These are phyloP conservation scores for Ilex asprella DNA, from an alignment of 257 asterid genomes.

Conservation along the genomic window DNA sequence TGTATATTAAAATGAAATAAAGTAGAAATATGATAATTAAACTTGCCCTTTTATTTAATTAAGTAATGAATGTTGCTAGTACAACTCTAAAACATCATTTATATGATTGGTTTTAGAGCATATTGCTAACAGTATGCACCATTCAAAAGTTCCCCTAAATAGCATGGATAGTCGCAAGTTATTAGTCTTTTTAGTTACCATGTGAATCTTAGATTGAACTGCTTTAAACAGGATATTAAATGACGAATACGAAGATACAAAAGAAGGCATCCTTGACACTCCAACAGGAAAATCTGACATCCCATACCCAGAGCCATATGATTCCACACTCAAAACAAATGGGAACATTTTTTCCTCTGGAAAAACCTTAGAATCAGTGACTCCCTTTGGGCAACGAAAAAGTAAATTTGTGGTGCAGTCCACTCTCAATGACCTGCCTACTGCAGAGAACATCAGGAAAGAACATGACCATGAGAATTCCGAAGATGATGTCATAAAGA, in stretches of 20 bases:
- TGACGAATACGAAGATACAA: constrained; percentile 45
- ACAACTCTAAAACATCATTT: no score
- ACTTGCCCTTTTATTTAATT: no score
- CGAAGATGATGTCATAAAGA: constrained; percentile 76
- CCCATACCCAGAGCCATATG: constrained; percentile 28
- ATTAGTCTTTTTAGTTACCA: no score
- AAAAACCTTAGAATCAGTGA: constrained; percentile 54
- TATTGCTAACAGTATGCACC: no score
- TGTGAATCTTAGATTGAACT: no score
- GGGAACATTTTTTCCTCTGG: constrained; percentile 49
- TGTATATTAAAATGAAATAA: no score
- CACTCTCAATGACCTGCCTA: constrained; percentile 51
- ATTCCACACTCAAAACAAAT: constrained; percentile 44
- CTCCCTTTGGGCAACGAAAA: constrained; percentile 86
- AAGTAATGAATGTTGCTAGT: no score
- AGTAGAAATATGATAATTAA: no score
- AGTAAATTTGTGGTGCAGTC: constrained; percentile 73
- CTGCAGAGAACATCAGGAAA: constrained; percentile 31
- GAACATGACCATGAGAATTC: constrained; percentile 38
- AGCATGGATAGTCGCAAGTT: no score
- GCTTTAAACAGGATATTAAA: constrained; percentile 46
- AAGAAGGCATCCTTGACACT: constrained; percentile 41
- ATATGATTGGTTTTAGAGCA: no score
- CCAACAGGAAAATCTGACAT: constrained; percentile 39
- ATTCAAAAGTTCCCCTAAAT: no score